Evolutionary conservation across 2,329 filamentous ascomycete species (phyloP), one percentile per base, ranked within the genome.

Genomic region (Cytospora piceicola): DNA sequence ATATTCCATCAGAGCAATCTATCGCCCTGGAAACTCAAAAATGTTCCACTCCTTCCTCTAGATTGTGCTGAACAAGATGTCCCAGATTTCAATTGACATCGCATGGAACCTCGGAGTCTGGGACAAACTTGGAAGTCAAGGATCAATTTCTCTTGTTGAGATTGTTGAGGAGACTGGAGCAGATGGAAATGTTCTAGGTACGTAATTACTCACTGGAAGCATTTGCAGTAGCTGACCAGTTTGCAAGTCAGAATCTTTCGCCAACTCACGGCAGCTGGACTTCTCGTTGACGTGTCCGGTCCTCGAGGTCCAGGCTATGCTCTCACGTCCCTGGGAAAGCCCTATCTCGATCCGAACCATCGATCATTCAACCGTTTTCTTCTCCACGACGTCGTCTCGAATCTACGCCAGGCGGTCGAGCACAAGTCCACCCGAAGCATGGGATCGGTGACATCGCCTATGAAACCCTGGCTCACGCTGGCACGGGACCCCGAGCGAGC

Each of bases 21-120:
- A 22, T 46, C 22, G 20, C 11, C 20, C 22, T 46, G 20, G 20
- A 9, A n/a, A 2, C n/a, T 12, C 17, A 11, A 3, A 8, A 8
- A 9, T 1, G 11, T 8, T n/a, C 17, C 17, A 46, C 20, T 15
- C 4, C 12, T 39, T 14, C 12, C 42, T 46, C 14, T 46, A 9
- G n/a, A 46, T 2, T 46, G 20, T 22, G n/a, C 46, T 49, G 46
- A 49, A 7, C 11, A 49, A 3, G 20, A 9, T 49, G 22, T 22
- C 46, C 1, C 24, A 49, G 5, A 32, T 63, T 5, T 51, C 60
- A 0, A 29, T 63, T 24, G 60, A 63, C 22, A 27, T 63, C 22
- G 60, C 60, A 6, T 53, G 30, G 22, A 57, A 30, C n/a, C 53
- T 63, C 6, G 60, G 60, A 1, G n/a, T 63, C 9, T 63, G 60